These are phyloP conservation scores for Zizania palustris DNA, from an alignment of 202 grass and related monocot species.

Conservation along the genomic window DNA sequence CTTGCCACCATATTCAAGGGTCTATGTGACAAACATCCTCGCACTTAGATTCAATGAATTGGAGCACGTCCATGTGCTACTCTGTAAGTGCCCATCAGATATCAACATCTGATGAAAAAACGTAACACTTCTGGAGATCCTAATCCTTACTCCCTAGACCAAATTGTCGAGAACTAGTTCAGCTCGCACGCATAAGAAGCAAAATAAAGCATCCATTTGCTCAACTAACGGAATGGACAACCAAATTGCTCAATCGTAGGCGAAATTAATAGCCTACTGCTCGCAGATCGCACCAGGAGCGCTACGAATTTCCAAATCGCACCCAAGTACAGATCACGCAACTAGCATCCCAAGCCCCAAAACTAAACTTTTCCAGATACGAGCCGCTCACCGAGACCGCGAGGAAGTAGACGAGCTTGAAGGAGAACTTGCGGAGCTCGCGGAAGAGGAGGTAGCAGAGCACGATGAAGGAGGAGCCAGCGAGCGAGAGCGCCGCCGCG, in stretches of 20 bases:
- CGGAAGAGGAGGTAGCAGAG: constrained; percentile 97
- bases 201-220: background rate
- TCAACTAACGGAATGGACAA: background rate
- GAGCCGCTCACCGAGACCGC: constrained; percentile 65
- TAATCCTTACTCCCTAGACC: background rate
- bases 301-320: constrained; percentile 2
- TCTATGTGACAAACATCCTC: background rate
- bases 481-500: constrained; percentile 78
- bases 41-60: background rate
- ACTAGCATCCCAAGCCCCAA: background rate
- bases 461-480: constrained; percentile 92
- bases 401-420: constrained; percentile 98
- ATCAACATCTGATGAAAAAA: background rate
- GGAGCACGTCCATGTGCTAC: background rate
- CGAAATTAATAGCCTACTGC: background rate
- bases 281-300: constrained; percentile 30
- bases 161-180: constrained; percentile 9
- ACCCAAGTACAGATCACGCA: constrained; percentile 1
- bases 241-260: background rate
- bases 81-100: constrained; percentile 5
- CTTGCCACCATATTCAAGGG: constrained; percentile 4
- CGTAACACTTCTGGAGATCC: constrained; percentile 26
- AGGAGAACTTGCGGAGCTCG: constrained; percentile 98
- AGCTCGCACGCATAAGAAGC: constrained; percentile 16
- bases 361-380: background rate